phyloP scores from a whole-genome alignment of 305 asterid species.

The Caryopteris hybrid region DNA sequence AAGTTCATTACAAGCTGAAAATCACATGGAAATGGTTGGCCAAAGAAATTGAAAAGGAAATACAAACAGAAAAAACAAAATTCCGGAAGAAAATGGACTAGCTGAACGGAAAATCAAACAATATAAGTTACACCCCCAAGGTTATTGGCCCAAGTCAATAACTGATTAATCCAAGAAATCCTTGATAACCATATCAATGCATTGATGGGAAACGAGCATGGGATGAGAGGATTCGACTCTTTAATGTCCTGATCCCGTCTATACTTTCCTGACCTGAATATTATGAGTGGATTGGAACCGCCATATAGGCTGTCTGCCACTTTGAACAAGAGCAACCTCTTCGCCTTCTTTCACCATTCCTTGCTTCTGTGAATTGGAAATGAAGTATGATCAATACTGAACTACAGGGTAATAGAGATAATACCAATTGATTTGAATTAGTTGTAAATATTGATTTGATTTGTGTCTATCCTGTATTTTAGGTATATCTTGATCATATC shows the following conservation, averaged over 20 bases:
- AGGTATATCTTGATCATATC: too few species aligned
- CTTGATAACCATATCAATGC: neutral
- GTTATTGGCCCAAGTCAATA: neutral
- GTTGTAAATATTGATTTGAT: too few species aligned
- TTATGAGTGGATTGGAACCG: conserved; percentile 83
- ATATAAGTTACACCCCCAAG: neutral
- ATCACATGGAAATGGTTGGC: conserved; percentile 7
- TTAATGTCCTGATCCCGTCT: neutral
- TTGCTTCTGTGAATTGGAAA: conserved; percentile 51
- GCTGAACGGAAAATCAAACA: too few species aligned
- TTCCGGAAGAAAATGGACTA: neutral
- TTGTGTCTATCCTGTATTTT: too few species aligned
- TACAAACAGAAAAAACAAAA: neutral
- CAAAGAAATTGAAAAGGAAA: neutral
- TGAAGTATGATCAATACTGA: neutral
- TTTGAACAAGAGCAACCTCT: conserved; percentile 89
- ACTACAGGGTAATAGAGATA: too few species aligned
- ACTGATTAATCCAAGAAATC: neutral
- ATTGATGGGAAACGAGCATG: neutral
- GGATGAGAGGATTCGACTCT: neutral
- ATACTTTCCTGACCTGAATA: conserved; percentile 85
- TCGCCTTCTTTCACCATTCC: conserved; percentile 95
- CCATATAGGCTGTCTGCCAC: conserved; percentile 92
- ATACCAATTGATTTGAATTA: too few species aligned
- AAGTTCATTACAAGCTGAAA: conserved; percentile 2